Evolutionary conservation across 805 yeast genomes (phyloP), one percentile per base, ranked within the genome.

Genomic region (Suhomyces xylopsoci): DNA sequence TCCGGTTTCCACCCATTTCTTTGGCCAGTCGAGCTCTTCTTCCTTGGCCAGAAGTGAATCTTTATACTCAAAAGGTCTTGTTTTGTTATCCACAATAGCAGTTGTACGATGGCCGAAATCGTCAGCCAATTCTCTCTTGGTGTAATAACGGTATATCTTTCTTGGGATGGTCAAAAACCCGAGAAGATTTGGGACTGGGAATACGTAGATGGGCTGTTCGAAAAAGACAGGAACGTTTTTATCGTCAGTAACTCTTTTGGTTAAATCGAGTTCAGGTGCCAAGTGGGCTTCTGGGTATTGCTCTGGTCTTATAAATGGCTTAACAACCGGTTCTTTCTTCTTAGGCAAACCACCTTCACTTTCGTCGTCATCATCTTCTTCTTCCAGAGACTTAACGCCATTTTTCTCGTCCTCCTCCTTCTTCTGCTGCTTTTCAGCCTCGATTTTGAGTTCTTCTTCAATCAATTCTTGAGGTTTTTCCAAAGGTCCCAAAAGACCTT

Each of bases 401-500:
- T 55, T 53, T 41, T 57, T 48, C 10, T 50, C 52, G 42, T 57
- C 56, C 42, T 52, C 58, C 22, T 55, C 51, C 42, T 52, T 56
- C 24, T 52, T 55, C 34, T 45, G 50, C 44, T 54, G 47, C 55
- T 57, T 60, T 34, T 48, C 58, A 19, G 49, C 54, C 25, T 40
- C 57, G 4, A 46, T 45, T 30, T 45, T 45, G 7, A 36, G 47
- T 45, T 63, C 68, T 45, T 55, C 64, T 28, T 59, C 64, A 38
- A 58, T 51, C 26, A 63, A 51, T 22, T 73, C 79, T 24, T 63
- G 70, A 2, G 76, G 77, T 50, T 64, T 65, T 40, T 74, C 90
- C 53, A 93, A 73, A 1, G 98, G 98, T 0, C 99, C 99, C 45
- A 94, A 70, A 65, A 94, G 78, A 5, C 99, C 99, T 73, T 94